phyloP scores from a whole-genome alignment of 345 rosid genomes.

The Fremontodendron californicum region DNA sequence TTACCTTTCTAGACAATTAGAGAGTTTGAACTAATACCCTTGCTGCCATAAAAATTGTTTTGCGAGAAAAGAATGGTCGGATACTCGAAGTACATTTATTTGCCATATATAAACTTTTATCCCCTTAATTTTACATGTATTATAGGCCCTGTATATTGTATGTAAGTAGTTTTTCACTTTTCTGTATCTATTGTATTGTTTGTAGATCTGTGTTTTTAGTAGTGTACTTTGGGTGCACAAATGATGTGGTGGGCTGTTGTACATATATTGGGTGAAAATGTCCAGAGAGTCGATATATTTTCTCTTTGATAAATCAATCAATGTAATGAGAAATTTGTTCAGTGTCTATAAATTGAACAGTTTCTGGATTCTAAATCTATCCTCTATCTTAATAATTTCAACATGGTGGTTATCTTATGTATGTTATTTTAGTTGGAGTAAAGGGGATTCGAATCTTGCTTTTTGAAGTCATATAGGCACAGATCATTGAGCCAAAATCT shows the following conservation, averaged over 20 bases:
- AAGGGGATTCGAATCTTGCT: too few relatives aligned
- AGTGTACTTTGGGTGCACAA: conserved; percentile 10
- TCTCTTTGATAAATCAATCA: background rate
- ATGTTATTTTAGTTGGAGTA: too few relatives aligned
- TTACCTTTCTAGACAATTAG: conserved; percentile 39
- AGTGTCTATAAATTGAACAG: background rate
- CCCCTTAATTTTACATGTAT: background rate
- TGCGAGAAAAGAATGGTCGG: background rate
- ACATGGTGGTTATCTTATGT: too few relatives aligned
- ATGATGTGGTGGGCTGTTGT: conserved; percentile 20
- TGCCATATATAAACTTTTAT: background rate
- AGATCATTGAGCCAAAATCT: background rate
- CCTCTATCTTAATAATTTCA: background rate
- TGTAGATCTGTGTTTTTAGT: background rate
- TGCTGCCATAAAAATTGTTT: background rate
- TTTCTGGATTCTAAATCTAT: background rate
- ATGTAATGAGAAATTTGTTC: background rate
- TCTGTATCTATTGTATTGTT: background rate
- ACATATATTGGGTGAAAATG: conserved; percentile 16
- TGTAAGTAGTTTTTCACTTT: background rate
- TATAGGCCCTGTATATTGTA: background rate
- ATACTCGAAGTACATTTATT: background rate
- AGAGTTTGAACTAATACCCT: background rate
- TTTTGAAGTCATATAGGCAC: too few relatives aligned
- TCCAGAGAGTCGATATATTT: background rate